These are phyloP conservation scores for Lepidium sativum DNA, from an alignment of 345 rosid genomes.

Conservation along the genomic window DNA sequence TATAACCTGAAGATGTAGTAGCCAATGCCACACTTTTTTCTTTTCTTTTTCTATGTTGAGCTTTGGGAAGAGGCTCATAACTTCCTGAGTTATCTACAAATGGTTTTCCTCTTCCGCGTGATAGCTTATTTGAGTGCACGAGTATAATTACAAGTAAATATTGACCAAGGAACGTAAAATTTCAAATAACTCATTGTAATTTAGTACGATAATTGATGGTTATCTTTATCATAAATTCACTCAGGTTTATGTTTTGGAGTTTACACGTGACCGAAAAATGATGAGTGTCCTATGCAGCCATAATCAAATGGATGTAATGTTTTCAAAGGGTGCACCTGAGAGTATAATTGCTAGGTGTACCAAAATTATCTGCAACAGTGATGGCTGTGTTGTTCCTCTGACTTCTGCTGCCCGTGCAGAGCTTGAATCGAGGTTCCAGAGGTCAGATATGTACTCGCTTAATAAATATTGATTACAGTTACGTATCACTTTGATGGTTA, in stretches of 20 bases:
- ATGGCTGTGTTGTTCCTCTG: conserved; percentile 74
- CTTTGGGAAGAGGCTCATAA: background rate
- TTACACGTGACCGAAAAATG: conserved; percentile 98
- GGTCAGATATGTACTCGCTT: conserved; percentile 33
- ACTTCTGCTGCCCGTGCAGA: conserved; percentile 58
- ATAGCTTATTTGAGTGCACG: background rate
- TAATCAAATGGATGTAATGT: conserved; percentile 64
- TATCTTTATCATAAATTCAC: conserved; percentile 18
- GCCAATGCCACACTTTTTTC: background rate
- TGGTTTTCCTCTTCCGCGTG: background rate
- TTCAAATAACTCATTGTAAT: background rate
- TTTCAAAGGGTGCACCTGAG: conserved; percentile 98
- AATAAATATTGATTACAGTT: background rate
- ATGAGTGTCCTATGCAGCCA: conserved; percentile 92
- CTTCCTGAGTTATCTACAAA: background rate
- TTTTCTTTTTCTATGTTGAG: background rate
- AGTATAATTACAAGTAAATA: background rate
- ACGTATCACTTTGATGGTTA: background rate
- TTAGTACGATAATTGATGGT: conserved; percentile 9
- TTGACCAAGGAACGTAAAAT: background rate
- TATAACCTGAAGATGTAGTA: background rate
- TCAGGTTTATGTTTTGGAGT: conserved; percentile 83
- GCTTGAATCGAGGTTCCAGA: conserved; percentile 72
- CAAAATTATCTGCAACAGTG: conserved; percentile 64
- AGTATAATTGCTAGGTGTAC: conserved; percentile 83